Evolutionary conservation across 2,329 filamentous ascomycete species (phyloP), one percentile per base, ranked within the genome.

Genomic region (Diaporthe capsici): DNA sequence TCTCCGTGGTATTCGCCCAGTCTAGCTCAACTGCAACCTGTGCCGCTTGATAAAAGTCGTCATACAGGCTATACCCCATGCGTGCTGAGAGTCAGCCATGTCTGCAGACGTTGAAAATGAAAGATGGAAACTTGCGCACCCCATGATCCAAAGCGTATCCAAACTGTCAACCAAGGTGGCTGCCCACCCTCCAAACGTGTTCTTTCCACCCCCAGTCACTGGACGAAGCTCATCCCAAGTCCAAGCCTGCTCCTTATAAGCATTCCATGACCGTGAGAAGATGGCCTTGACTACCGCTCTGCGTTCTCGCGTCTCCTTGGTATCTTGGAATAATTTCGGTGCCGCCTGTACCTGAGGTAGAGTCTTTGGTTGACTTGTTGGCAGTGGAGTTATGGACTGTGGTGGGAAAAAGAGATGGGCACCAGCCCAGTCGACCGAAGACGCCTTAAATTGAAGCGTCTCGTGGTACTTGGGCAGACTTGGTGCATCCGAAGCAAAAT

Each of bases 91-190:
- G 31, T 60, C 3, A 39, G 57, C 2, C 2, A 15, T n/a, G 12
- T 13, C 8, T 37, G 6, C 3, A 60, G 4, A 39, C 2, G 2
- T 39, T 39, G 37, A 39, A 1, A 15, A 37, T 0, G 8, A 37
- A 1, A 58, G 2, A n/a, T n/a, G 0, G 13, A 2, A n/a, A 2
- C 22, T 12, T 2, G n/a, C 57, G 57, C n/a, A 60, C 9, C 83
- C 90, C 90, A 92, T 91, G 61, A 93, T 92, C 85, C 87, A 89
- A 3, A 93, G 86, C 0, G 90, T 91, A 76, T 92, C 91, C 70
- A 93, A 84, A 0, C 87, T 83, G 79, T 93, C 91, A 34, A 93
- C 87, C 68, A 92, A 81, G 0, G 90, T 92, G 3, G 90, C 91
- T 0, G 86, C 90, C 86, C 89, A 91, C 34, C 88, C 87, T 13